Evolutionary conservation across 202 grass and related monocot species (phyloP), one percentile per base, ranked within the genome.

Genomic region (Cymbopogon flexuosus): DNA sequence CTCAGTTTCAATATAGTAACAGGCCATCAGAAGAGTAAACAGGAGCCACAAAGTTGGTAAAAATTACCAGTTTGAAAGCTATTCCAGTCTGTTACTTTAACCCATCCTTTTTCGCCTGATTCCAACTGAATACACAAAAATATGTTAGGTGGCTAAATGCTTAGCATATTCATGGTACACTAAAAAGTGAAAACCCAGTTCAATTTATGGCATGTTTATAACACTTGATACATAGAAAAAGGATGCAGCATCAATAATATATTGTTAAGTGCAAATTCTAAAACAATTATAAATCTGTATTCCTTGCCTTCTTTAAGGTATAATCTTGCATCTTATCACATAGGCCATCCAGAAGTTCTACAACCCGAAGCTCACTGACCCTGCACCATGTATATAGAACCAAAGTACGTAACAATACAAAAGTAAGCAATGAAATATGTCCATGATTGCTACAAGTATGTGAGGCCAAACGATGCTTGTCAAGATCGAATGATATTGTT

Each of bases 301-400:
- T 79, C 12, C 71, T 0, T 85, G 93, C 95, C 92, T 95, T 89
- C 41, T 93, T 63, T 16, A 96, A 72, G 27, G 96, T 96, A 72
- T 96, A 99, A 73, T 99, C 92, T 81, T 93, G 88, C 96, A 99
- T 99, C 80, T 93, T 98, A 79, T 93, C 84, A 71, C 96, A 99
- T 23, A 99, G 90, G 40, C 77, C 96, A 76, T 99, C 96, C 41
- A 99, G 87, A 62, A 99, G 96, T 80, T 99, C 96, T 35, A 99
- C 87, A 34, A 91, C 83, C 71, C 96, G 92, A 82, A 99, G 90
- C 54, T 99, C 96, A 70, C 96, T 99, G 11, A 91, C 87, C 87
- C 96, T 99, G 92, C 77, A 88, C 37, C 34, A 62, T 52, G n/a
- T 5, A 75, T 31, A 83, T 6, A 79, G 10, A 86, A 37, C 83